Percentiles rank a stretch among this genome's conserved stretches.
Conservation (phyloP, 108 stramenopile species). For the Seminavis robusta region DNA sequence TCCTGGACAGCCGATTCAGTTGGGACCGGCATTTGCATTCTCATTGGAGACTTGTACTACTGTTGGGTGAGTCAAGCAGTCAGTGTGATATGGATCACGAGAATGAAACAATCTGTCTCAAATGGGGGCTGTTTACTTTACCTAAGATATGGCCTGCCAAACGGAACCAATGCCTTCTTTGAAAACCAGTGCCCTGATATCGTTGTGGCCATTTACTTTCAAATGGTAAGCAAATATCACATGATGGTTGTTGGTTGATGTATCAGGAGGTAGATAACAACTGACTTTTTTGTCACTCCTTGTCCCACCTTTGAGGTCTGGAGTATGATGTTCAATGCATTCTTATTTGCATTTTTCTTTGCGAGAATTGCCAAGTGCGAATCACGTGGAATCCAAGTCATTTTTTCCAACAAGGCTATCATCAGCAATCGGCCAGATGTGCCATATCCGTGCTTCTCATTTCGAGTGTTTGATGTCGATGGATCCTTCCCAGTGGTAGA, state of each 20-base stretch:
- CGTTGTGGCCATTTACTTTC: conserved; percentile 61
- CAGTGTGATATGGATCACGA: too few species aligned
- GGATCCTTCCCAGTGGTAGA: conserved; percentile 70
- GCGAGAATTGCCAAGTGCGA: conserved; percentile 54
- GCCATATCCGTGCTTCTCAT: conserved; percentile 3
- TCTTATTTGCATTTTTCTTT: conserved; percentile 77
- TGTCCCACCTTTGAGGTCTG: too few species aligned
- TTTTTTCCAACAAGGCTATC: conserved; percentile 74
- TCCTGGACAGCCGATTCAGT: conserved; percentile 29
- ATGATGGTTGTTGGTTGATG: too few species aligned
- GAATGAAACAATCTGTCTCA: too few species aligned
- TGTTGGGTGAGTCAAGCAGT: conserved; percentile 71
- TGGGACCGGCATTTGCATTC: conserved; percentile 70
- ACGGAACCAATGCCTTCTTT: conserved; percentile 65
- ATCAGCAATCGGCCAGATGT: conserved; percentile 32
- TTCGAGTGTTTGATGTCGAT: conserved; percentile 73
- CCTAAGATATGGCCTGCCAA: conserved; percentile 40
- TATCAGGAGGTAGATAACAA: too few species aligned
- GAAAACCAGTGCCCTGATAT: conserved; percentile 56
- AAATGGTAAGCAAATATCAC: too few species aligned
- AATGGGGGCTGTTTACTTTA: too few species aligned
- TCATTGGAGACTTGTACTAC: conserved; percentile 79
- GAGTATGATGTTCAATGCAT: conserved; percentile 75
- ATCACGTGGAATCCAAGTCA: conserved; percentile 56
- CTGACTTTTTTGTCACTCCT: too few species aligned